Conservation (phyloP, 345 rosid genomes). For the Ceriops zippeliana region DNA sequence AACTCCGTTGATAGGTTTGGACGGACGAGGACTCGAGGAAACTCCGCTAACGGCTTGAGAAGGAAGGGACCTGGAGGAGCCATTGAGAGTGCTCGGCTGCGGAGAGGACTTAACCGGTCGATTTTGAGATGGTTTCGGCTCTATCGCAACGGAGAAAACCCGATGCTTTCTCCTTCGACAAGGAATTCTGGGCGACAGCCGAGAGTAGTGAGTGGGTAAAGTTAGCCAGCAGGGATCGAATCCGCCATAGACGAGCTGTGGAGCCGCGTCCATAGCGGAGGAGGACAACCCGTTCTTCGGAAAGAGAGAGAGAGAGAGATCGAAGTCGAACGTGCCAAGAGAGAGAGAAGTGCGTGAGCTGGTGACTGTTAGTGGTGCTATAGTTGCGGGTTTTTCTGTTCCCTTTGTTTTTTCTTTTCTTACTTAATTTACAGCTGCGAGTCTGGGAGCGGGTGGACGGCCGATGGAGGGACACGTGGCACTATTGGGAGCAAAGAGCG, state of each 20-base stretch:
- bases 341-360: not conserved
- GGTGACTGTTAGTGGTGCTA: not conserved
- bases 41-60: slow-evolving; percentile 21
- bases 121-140: slow-evolving; percentile 58
- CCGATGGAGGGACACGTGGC: slow-evolving; percentile 22
- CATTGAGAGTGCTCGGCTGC: slow-evolving; percentile 25
- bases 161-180: slow-evolving; percentile 27
- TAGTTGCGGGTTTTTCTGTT: not conserved
- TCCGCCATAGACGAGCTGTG: slow-evolving; percentile 56
- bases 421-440: not conserved
- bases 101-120: slow-evolving; percentile 33
- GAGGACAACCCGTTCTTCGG: no score
- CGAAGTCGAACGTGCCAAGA: not conserved
- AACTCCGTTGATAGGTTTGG: slow-evolving; percentile 53
- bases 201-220: slow-evolving; percentile 21
- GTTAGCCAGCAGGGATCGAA: slow-evolving; percentile 36
- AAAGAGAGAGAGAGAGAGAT: not conserved
- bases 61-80: slow-evolving; percentile 34
- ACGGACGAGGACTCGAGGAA: slow-evolving; percentile 16
- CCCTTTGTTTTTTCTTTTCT: not conserved
- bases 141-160: slow-evolving; percentile 64
- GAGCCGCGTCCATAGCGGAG: slow-evolving; percentile 52
- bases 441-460: slow-evolving; percentile 1
- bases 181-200: slow-evolving; percentile 20
- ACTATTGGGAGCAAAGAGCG: not conserved